phyloP scores from a whole-genome alignment of 768 basidiomycete genomes.

The Tulasnella sp. region DNA sequence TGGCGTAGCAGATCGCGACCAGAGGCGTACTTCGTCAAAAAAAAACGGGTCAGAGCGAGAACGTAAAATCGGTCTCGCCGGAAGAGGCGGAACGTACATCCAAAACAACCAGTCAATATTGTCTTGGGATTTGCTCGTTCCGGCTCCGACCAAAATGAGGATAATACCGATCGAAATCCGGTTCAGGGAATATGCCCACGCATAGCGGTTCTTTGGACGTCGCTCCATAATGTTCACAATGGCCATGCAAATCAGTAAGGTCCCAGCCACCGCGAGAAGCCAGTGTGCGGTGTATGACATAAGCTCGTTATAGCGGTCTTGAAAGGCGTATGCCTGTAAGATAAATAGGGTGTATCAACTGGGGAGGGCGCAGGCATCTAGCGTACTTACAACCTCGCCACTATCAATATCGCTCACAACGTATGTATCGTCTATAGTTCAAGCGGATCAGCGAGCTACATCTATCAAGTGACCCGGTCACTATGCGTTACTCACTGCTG shows the following conservation, averaged over 20 bases:
- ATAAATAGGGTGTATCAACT: no score
- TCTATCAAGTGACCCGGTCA: background rate
- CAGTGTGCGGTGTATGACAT: background rate
- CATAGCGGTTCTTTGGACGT: background rate
- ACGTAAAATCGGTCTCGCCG: no score
- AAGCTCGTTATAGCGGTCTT: background rate
- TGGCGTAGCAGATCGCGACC: background rate
- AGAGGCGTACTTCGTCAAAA: background rate
- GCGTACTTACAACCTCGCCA: background rate
- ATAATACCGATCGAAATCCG: background rate
- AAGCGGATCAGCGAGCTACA: no score
- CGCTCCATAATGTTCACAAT: background rate
- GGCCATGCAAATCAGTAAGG: background rate
- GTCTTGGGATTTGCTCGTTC: background rate
- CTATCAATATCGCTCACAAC: background rate
- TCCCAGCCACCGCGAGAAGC: background rate
- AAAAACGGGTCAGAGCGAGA: no score
- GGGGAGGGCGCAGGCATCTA: background rate
- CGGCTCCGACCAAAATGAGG: background rate
- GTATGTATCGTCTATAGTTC: background rate
- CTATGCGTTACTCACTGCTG: background rate
- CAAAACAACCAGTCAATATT: background rate
- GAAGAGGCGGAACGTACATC: background rate
- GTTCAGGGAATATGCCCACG: background rate
- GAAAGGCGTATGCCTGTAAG: background rate